phyloP scores from a whole-genome alignment of 176 grass and related monocot genomes.

The Juncus inflexus region DNA sequence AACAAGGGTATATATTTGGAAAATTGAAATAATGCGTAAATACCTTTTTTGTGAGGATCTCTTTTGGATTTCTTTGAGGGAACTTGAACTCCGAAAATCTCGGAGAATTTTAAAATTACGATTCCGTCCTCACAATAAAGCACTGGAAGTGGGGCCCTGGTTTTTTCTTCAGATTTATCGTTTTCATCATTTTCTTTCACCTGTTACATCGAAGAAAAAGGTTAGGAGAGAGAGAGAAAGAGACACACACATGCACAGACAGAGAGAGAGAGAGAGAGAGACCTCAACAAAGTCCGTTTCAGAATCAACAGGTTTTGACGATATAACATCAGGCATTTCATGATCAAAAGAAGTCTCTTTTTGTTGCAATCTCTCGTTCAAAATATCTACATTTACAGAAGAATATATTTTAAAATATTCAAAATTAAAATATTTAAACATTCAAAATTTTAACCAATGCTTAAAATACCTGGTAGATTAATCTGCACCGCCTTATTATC shows the following conservation, averaged over 20 bases:
- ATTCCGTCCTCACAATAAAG: slow-evolving; percentile 74
- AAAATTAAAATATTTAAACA: too few species aligned
- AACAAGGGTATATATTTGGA: neutral
- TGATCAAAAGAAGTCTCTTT: slow-evolving; percentile 17
- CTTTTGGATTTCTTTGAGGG: slow-evolving; percentile 52
- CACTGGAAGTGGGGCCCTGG: slow-evolving; percentile 64
- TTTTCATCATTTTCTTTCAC: slow-evolving; percentile 53
- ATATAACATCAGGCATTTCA: slow-evolving; percentile 14
- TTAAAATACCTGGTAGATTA: too few species aligned
- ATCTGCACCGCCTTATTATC: slow-evolving; percentile 3
- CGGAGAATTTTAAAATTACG: slow-evolving; percentile 83
- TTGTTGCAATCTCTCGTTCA: slow-evolving; percentile 19
- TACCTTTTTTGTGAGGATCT: slow-evolving; percentile 57
- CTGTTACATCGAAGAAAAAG: slow-evolving; percentile 13
- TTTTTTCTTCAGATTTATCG: slow-evolving; percentile 40
- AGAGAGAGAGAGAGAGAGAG: slow-evolving; percentile 14
- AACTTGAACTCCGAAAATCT: slow-evolving; percentile 88
- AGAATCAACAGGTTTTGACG: slow-evolving; percentile 16
- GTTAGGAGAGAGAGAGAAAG: neutral
- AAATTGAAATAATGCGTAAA: slow-evolving; percentile 4
- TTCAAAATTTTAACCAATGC: too few species aligned
- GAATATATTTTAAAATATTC: too few species aligned
- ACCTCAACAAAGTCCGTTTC: slow-evolving; percentile 32
- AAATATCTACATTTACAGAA: slow-evolving; percentile 1
- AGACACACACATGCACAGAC: neutral